Evolutionary conservation across 805 yeast species (phyloP).

Genomic region (Wickerhamiella azymoides): DNA sequence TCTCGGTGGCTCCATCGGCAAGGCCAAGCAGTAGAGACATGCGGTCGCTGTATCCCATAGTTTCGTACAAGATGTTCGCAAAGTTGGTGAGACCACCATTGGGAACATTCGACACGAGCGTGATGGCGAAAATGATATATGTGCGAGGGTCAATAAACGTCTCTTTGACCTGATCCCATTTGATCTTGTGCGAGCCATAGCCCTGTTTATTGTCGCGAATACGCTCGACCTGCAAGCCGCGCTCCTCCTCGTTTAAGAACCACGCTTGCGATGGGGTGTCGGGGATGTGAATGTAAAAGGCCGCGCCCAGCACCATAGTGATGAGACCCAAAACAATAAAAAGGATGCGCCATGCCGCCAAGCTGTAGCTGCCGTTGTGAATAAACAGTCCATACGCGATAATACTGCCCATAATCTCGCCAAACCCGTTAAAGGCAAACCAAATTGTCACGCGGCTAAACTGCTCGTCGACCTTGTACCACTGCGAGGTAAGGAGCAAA

Average conservation of each 20-base stretch:
- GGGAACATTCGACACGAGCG: conserved; percentile 32
- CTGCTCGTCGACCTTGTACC: conserved; percentile 38
- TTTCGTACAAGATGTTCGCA: conserved; percentile 31
- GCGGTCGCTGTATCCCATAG: conserved; percentile 20
- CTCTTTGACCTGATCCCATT: conserved; percentile 39
- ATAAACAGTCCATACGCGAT: conserved; percentile 33
- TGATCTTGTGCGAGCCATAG: conserved; percentile 40
- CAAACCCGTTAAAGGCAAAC: conserved; percentile 33
- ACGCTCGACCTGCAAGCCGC: conserved; percentile 35
- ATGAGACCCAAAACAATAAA: conserved; percentile 44
- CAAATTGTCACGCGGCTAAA: conserved; percentile 33
- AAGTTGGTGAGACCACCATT: conserved; percentile 44
- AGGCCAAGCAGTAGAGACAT: conserved; percentile 31
- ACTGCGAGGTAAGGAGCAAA: conserved; percentile 42
- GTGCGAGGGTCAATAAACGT: conserved; percentile 36
- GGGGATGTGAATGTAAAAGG: conserved; percentile 28
- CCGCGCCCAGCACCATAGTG: conserved; percentile 30
- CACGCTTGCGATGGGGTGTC: conserved; percentile 38
- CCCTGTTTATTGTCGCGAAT: conserved; percentile 43
- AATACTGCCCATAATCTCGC: conserved; percentile 33
- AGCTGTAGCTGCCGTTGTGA: conserved; percentile 10
- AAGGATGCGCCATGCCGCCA: conserved; percentile 40
- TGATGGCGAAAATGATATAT: conserved; percentile 33
- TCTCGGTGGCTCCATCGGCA: conserved; percentile 32
- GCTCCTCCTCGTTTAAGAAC: conserved; percentile 34